Evolutionary conservation across 176 grass and related monocot genomes (phyloP).

Genomic region (Tillandsia leiboldiana): DNA sequence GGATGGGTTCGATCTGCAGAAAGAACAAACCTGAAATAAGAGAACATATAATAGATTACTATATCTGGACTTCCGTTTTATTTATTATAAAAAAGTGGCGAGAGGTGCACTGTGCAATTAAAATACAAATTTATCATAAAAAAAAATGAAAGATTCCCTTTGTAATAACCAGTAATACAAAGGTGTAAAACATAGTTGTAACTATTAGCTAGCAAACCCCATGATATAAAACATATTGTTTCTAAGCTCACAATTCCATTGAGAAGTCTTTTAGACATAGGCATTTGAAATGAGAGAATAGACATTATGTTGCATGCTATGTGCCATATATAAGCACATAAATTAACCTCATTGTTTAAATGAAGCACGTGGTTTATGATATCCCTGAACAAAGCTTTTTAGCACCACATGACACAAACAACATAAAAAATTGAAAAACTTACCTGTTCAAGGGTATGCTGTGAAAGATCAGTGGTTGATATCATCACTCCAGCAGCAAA

Average conservation of each 20-base stretch:
- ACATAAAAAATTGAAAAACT: background rate
- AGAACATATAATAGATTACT: conserved; percentile 59
- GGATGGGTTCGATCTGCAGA: conserved; percentile 99
- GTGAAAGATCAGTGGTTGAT: conserved; percentile 94
- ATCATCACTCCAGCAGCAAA: conserved; percentile 99
- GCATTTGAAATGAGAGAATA: background rate
- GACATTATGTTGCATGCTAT: background rate
- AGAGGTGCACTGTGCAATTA: background rate
- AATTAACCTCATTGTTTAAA: background rate
- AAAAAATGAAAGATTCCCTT: background rate
- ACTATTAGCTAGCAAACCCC: background rate
- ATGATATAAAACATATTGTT: background rate
- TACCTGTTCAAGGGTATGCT: conserved; percentile 98
- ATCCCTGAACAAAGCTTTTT: background rate
- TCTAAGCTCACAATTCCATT: background rate
- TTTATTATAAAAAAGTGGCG: background rate
- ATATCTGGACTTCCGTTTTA: conserved; percentile 24
- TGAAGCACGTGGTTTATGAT: background rate
- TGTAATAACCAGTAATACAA: background rate
- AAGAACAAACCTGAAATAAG: conserved; percentile 93
- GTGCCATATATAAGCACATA: background rate
- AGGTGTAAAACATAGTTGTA: background rate
- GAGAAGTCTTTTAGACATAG: background rate
- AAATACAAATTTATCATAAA: background rate
- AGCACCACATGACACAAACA: background rate